Conservation (phyloP, 1,284 basidiomycete species). For the Rhodotorula sp. region DNA sequence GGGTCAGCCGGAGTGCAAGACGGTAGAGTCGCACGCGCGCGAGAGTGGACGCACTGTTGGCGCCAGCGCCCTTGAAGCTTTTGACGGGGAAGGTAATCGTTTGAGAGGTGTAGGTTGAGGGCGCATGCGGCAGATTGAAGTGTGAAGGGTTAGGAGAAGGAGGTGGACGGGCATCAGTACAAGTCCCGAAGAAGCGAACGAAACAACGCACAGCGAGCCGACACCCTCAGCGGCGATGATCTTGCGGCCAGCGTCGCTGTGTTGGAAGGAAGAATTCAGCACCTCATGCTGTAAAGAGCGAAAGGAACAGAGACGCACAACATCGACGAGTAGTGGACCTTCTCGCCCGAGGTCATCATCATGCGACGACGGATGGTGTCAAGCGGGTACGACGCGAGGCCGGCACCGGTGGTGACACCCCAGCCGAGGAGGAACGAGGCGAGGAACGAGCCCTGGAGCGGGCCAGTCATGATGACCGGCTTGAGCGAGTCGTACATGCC, state of each 20-base stretch:
- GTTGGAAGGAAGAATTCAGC: slow-evolving; percentile 9
- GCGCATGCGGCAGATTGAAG: background rate
- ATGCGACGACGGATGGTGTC: slow-evolving; percentile 77
- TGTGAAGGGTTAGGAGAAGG: too few relatives aligned
- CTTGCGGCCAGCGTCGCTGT: slow-evolving; percentile 65
- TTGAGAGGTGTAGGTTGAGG: background rate
- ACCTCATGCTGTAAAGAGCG: slow-evolving; percentile 3
- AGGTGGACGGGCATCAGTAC: too few relatives aligned
- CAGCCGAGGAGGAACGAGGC: slow-evolving; percentile 69
- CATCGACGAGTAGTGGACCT: slow-evolving; percentile 66
- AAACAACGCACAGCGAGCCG: slow-evolving; percentile 62
- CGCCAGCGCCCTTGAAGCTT: slow-evolving; percentile 69
- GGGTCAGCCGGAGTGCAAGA: background rate
- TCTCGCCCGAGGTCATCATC: slow-evolving; percentile 71
- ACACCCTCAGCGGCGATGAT: slow-evolving; percentile 84
- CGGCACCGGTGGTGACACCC: slow-evolving; percentile 91
- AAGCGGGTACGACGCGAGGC: slow-evolving; percentile 91
- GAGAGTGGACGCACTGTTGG: slow-evolving; percentile 53
- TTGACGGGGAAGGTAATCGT: too few relatives aligned
- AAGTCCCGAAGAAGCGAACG: slow-evolving; percentile 55
- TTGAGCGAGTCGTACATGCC: slow-evolving; percentile 74
- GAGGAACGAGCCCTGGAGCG: slow-evolving; percentile 84
- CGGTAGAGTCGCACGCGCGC: background rate
- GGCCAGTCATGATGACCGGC: slow-evolving; percentile 85
- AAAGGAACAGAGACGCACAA: slow-evolving; percentile 40